Base-by-base conservation (phyloP, 2,329 filamentous ascomycete genomes). In the Aspergillus sp. region DNA sequence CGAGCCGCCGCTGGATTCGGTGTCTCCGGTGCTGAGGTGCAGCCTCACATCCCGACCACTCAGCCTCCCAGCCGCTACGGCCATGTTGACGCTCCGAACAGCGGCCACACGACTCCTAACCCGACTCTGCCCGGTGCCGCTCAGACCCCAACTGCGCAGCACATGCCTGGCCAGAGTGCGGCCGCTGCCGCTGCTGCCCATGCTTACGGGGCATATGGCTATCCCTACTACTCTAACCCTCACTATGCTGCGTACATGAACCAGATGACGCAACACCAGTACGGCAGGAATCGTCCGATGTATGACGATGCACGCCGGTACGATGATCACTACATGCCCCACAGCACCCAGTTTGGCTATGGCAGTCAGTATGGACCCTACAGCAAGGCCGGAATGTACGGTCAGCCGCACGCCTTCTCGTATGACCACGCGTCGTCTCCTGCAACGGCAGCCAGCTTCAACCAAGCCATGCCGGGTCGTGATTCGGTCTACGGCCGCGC, bases 91-190 rank as follows among this genome's bases (percentile, higher is more conserved):
- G 89, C 95, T 47, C 87, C 90, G 61, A 89, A 85, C 73, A 95
- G 89, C 65, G 91, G 90, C 41, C 86, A 93, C 67, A 91, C 86
- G 60, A 96, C 90, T 2, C 90, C 91, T 32, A 93, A 94, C 72
- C 90, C 90, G 23, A 78, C 84, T 37, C 68, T 81, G 50, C 77
- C 77, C 50, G 74, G 70, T 45, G 77, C 79, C 50, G 76, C 79
- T 50, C 78, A 80, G 54, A 72, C 71, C 44, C 77, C 77, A 43
- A 68, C 71, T 52, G 74, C 75, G 51, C 76, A 78, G 58, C 75
- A 78, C 50, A 72, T 76, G 62, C 74, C 71, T 45, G 74, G 64
- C 13, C 77, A 81, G 55, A 39, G 19, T 39, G 37, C 37, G 4
- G 37, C 37, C 2, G 37, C 37, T 2, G 37, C 37, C 17, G 71